Evolutionary conservation across 2,329 filamentous ascomycete genomes (phyloP).

Genomic region (Claviceps purpurea): DNA sequence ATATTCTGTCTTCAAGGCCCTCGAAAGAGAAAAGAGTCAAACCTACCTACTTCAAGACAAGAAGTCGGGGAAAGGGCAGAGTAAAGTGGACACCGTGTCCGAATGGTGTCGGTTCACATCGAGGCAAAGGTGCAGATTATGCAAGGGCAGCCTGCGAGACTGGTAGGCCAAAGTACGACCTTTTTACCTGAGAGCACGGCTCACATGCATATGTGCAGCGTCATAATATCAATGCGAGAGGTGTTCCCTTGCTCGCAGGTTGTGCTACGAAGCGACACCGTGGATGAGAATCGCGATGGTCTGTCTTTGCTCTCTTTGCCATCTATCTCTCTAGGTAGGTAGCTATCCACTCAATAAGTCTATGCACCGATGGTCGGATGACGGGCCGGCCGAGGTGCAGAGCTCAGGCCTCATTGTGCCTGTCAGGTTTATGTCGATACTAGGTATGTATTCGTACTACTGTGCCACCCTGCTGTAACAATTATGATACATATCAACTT

Average conservation of each 20-base stretch:
- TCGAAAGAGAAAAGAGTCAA: no score
- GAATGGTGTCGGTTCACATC: neutral
- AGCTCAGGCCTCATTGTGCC: neutral
- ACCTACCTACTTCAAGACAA: neutral
- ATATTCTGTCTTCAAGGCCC: no score
- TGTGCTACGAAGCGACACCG: neutral
- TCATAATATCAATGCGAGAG: neutral
- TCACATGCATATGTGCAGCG: neutral
- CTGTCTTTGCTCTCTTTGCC: no score
- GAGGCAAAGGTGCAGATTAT: conserved; percentile 4
- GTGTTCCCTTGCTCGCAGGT: neutral
- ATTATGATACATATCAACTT: neutral
- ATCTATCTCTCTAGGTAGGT: no score
- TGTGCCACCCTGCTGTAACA: neutral
- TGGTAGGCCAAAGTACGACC: neutral
- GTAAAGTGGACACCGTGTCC: neutral
- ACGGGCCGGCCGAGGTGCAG: neutral
- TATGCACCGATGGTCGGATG: neutral
- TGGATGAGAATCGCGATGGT: no score
- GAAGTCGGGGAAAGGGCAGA: neutral
- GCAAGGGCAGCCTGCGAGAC: conserved; percentile 1
- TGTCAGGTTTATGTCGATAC: neutral
- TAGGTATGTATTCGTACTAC: neutral
- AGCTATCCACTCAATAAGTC: neutral
- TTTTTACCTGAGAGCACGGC: neutral